Conservation (phyloP, 352 stramenopile genomes). For the Phytophthora foliorum region DNA sequence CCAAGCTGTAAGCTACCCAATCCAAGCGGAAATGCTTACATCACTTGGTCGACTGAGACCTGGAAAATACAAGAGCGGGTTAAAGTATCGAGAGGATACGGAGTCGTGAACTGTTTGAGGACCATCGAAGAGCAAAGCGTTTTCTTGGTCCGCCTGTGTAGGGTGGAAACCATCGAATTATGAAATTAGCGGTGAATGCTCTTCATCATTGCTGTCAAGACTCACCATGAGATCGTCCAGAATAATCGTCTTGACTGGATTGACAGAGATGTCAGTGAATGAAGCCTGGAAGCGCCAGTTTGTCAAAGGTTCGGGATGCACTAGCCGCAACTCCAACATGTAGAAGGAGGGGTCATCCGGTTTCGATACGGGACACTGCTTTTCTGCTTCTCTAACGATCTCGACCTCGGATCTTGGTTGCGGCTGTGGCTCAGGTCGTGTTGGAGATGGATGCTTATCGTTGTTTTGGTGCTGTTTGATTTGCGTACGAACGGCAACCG, state of each 20-base stretch:
- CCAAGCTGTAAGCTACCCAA: not conserved
- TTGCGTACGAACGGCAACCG: not conserved
- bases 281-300: conserved; percentile 55
- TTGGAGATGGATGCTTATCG: not conserved
- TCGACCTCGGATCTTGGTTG: conserved; percentile 3
- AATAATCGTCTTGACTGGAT: conserved; percentile 35
- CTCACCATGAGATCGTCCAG: conserved; percentile 54
- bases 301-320: conserved; percentile 48
- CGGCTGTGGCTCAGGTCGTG: not conserved
- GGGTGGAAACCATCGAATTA: not conserved
- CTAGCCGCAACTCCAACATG: conserved; percentile 56
- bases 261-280: conserved; percentile 56
- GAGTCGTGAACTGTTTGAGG: conserved; percentile 1
- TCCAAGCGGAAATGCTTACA: conserved; percentile 37
- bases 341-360: conserved; percentile 60
- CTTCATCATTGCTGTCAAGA: not conserved
- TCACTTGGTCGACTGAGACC: conserved; percentile 51
- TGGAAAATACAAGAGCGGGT: conserved; percentile 55
- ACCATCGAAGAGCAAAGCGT: conserved; percentile 52
- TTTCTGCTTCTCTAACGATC: not conserved
- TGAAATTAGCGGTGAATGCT: not conserved
- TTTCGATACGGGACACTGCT: conserved; percentile 3
- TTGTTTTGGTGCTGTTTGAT: conserved; percentile 1
- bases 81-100: conserved; percentile 39
- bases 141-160: conserved; percentile 53